Evolutionary conservation across 768 basidiomycete genomes (phyloP), one percentile per base, ranked within the genome.

Genomic region (Lentinula detonsa): DNA sequence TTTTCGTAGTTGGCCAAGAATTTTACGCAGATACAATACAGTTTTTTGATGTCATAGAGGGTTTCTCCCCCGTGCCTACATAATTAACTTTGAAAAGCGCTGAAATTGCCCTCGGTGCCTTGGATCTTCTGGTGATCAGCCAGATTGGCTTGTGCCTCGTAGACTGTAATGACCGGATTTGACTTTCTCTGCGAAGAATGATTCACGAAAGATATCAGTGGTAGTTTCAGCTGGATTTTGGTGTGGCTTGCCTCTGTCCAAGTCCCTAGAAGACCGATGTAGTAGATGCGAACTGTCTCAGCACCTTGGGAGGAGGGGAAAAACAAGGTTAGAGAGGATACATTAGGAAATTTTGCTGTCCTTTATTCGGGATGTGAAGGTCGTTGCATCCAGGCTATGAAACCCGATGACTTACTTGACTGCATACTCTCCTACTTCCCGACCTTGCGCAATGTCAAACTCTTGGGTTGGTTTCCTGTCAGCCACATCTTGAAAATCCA

Each of bases 41-140:
- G 3, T 28, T 28, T 23, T 28, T 28, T 28, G 28, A 28, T 28
- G 28, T 28, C 28, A 28, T 28, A 28, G 3, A 28, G 28, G 43
- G 5, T 18, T 3, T 45, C 21, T 48, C 11, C 33, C 16, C 11
- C 11, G 15, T 42, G 31, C 7, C 39, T n/a, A 9, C 28, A 28
- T 4, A 21, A 46, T 60, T 33, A 60, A 8, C 49, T 60, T 52
- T 60, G 79, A 6, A 84, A 77, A 40, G 77, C 70, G 62, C 73
- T 83, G 64, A 84, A 76, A 62, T 76, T 78, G 8, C 85, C 85
- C 39, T 87, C 86, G 49, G 82, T 86, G n/a, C 92, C 91, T 67
- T 85, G 86, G 52, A 93, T 89, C 74, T 92, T 93, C 62, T 85
- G 80, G 65, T 96, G 95, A 70, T 96, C 95, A 1, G 92, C 90